Evolutionary conservation across 1,284 basidiomycete genomes (phyloP), one percentile per base, ranked within the genome.

Genomic region (Termitomyces sp.): DNA sequence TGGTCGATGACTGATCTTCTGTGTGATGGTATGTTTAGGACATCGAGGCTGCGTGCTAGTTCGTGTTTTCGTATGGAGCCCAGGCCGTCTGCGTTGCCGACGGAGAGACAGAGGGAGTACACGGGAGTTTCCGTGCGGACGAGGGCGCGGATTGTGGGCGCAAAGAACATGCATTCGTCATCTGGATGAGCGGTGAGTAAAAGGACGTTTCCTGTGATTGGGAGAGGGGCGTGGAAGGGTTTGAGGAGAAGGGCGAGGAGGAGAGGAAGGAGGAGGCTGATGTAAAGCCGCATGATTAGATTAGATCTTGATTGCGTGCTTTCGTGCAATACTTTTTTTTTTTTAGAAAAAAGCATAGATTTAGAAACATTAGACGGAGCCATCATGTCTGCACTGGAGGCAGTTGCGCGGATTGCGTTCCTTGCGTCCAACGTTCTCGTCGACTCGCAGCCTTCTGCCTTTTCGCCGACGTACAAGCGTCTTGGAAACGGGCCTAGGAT

Each of bases 141-240:
- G n/a, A 89, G 71, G 2, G 83, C 75, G 26, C 84, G 72, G 10
- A 96, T 64, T 0, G 88, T 88, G 0, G 93, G 93, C 0, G 84
- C 86, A 64, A 97, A 97, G 75, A 97, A 97, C 77, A 95, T 83
- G 64, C 84, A 84, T 71, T 96, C 93, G 65, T 96, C 93, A 65
- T 96, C 93, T 1, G 92, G 92, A 62, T 95, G 92, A 9, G 92
- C 91, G 0, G 90, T 93, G 41, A 95, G 69, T 2, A 94, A 64
- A 24, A 95, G 74, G 39, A 88, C 53, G 47, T 55, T 60, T 14
- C 38, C 55, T 14, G 50, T 48, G 19, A 34, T 16, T 2, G 42
- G 18, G 6, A 48, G 26, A 21, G 46, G 19, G 3, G 34, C 43
- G 30, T 18, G 50, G 3, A 61, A 59, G 37, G 62, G 64, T 28